phyloP scores from a whole-genome alignment of 345 rosid genomes.

The Brassica cretica region DNA sequence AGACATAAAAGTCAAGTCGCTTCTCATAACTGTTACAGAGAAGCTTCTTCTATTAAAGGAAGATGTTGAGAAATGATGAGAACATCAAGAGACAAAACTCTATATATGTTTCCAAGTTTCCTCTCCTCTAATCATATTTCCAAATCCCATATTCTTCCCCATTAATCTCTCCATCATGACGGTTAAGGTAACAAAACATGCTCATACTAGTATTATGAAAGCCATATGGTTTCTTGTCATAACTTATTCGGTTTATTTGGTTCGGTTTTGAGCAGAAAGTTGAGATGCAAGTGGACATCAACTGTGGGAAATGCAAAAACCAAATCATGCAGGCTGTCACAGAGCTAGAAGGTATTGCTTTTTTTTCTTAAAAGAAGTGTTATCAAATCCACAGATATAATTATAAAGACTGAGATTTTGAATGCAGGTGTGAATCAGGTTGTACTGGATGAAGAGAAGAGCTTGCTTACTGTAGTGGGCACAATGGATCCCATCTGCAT shows the following conservation, averaged over 20 bases:
- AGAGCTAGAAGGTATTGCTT: conserved; percentile 34
- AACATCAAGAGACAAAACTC: background rate
- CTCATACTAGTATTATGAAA: background rate
- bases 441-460: conserved; percentile 35
- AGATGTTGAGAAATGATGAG: conserved; percentile 29
- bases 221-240: background rate
- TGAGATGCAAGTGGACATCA: conserved; percentile 37
- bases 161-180: conserved; percentile 29
- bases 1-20: conserved; percentile 31
- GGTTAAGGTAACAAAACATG: conserved; percentile 32
- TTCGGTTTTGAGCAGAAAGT: conserved; percentile 35
- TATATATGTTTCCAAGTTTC: conserved; percentile 15
- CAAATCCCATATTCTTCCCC: conserved; percentile 9
- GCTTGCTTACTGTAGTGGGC: conserved; percentile 40
- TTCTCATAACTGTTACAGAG: background rate
- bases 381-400: background rate
- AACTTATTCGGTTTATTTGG: conserved; percentile 11
- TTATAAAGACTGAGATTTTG: background rate
- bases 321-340: conserved; percentile 36
- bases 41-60: conserved; percentile 13
- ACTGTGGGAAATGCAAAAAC: conserved; percentile 39
- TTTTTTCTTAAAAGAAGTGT: background rate
- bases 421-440: conserved; percentile 38
- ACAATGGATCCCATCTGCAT: conserved; percentile 41
- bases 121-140: conserved; percentile 26